Evolutionary conservation across 176 grass and related monocot species (phyloP), one percentile per base, ranked within the genome.

Genomic region (Themeda triandra): DNA sequence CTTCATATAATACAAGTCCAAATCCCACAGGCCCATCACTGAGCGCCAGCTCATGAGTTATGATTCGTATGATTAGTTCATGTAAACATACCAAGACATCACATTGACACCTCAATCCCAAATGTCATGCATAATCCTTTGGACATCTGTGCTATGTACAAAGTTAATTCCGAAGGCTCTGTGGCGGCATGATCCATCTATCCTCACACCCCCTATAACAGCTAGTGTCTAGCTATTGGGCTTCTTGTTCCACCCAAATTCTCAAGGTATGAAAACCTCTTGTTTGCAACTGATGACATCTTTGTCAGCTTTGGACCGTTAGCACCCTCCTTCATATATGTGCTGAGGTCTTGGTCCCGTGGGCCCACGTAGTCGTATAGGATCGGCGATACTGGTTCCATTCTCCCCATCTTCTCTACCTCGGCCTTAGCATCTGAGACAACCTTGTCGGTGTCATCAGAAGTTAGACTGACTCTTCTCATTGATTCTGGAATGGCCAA

Each of bases 191-290:
- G 66, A 86, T 73, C 30, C 66, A 82, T 64, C 21, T 86, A 73
- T 36, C 14, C 36, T 75, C 44, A 19, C 35, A 24, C 14, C 40
- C 35, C 68, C 67, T 90, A 83, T 23, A 44, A 6, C 69, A 68
- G 49, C 80, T 87, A 90, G 69, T 87, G 89, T 69, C 89, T 86
- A 76, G 89, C 74, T 87, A 86, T 69, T 2, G 89, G 89, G 84
- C 89, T 87, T 68, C 84, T 80, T 24, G 84, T 83, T 75, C 89
- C 75, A 25, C 89, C 80, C 84, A 90, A 68, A 44, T 83, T 25
- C 62, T 87, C 84, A 32, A 90, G 60, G 69, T 90, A 87, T 48
- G 89, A 87, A 62, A 75, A 87, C 39, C 89, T 69, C 62, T 66
- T 79, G 5, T 75, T 87, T 39, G 80, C 80, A 59, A 80, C 49